These are phyloP conservation scores for Pachyrhizus erosus DNA, from an alignment of 306 rosid species.

Conservation along the genomic window DNA sequence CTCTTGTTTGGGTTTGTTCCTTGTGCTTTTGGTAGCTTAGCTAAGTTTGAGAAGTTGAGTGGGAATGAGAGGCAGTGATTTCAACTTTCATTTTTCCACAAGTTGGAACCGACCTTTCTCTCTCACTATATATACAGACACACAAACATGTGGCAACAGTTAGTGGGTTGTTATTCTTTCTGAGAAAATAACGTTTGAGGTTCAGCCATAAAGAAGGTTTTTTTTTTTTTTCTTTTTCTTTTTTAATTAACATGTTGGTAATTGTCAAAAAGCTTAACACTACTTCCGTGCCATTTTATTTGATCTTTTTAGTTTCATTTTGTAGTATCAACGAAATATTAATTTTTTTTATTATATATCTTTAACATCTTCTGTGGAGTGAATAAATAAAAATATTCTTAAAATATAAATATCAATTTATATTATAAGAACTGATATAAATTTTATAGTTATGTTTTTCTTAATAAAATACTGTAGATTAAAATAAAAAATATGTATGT, in stretches of 20 bases:
- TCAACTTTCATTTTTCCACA: constrained; percentile 11
- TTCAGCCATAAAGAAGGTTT: background rate
- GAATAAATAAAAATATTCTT: too few relatives aligned
- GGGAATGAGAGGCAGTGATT: background rate
- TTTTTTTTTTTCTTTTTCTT: background rate
- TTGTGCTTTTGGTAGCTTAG: background rate
- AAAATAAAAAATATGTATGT: too few relatives aligned
- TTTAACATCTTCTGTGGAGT: too few relatives aligned
- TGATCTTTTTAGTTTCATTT: too few relatives aligned
- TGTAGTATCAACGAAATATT: too few relatives aligned
- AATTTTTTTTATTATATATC: too few relatives aligned
- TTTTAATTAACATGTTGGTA: background rate
- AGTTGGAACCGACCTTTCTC: constrained; percentile 24
- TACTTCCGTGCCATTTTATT: too few relatives aligned
- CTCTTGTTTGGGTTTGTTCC: background rate
- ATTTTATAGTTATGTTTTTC: too few relatives aligned
- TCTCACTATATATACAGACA: background rate
- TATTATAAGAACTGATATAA: too few relatives aligned
- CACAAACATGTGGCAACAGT: constrained; percentile 8
- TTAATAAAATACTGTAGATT: too few relatives aligned
- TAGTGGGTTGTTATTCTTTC: background rate
- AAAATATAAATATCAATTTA: too few relatives aligned
- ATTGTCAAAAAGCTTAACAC: too few relatives aligned
- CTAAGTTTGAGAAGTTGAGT: background rate
- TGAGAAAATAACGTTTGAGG: constrained; percentile 31